Evolutionary conservation across 129 eudicot species (phyloP).

Genomic region (Lonicera japonica): DNA sequence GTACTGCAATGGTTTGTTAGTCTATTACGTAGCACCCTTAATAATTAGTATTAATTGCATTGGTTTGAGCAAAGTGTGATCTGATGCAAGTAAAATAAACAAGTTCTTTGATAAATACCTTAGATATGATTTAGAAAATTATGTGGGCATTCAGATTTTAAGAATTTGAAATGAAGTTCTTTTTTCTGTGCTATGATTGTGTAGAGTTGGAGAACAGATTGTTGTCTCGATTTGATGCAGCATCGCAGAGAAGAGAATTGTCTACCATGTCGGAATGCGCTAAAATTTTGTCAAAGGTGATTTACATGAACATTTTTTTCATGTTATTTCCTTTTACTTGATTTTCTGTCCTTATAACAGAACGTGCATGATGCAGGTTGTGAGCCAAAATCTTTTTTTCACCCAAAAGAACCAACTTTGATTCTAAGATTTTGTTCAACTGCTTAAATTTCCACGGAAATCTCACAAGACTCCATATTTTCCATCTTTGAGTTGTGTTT

Average conservation of each 20-base stretch:
- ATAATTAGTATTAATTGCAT: neutral
- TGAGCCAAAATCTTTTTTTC: too few relatives aligned
- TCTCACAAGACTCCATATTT: too few relatives aligned
- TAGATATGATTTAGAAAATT: neutral
- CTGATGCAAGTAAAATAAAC: neutral
- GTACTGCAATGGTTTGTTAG: constrained; percentile 77
- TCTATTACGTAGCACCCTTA: neutral
- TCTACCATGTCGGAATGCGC: constrained; percentile 99
- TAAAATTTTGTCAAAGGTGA: constrained; percentile 87
- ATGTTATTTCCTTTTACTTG: neutral
- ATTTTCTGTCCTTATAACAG: neutral
- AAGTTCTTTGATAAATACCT: neutral
- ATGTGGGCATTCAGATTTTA: constrained; percentile 6
- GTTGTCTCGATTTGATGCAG: constrained; percentile 80
- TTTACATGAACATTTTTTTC: neutral
- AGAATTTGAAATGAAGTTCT: neutral
- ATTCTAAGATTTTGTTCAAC: neutral
- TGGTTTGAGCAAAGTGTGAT: neutral
- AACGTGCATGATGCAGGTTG: neutral
- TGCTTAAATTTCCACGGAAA: too few relatives aligned
- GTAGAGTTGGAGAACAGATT: constrained; percentile 92
- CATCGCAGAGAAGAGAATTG: constrained; percentile 88
- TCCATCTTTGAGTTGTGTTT: too few relatives aligned
- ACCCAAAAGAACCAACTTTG: neutral
- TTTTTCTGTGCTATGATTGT: constrained; percentile 16